Evolutionary conservation across 106 monocot genomes (phyloP).

Genomic region (Cymbidium sinense): DNA sequence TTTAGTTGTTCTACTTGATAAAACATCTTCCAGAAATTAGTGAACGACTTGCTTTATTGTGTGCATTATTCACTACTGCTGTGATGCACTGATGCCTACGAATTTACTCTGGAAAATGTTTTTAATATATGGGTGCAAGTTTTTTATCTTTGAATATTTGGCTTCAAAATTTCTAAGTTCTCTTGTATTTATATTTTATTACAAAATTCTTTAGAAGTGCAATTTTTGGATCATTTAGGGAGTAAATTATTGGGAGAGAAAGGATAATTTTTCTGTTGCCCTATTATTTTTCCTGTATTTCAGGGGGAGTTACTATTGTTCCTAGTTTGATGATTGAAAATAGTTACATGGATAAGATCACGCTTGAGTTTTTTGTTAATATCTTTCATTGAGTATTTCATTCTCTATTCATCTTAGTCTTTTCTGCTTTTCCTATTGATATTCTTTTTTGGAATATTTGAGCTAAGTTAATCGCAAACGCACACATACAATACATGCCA

Average conservation of each 20-base stretch:
- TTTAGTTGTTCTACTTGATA: neutral
- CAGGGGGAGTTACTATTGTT: too few species aligned
- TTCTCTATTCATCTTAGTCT: too few species aligned
- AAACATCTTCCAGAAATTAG: neutral
- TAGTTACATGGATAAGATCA: neutral
- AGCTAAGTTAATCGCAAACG: too few species aligned
- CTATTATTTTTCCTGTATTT: too few species aligned
- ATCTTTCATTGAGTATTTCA: neutral
- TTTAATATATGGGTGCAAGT: neutral
- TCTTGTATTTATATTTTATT: neutral
- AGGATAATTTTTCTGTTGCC: too few species aligned
- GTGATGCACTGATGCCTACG: neutral
- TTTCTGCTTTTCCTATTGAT: too few species aligned
- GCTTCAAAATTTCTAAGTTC: neutral
- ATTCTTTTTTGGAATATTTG: too few species aligned
- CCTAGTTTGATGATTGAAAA: neutral
- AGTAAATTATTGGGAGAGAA: too few species aligned
- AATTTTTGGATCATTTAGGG: too few species aligned
- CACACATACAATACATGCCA: too few species aligned
- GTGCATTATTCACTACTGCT: neutral
- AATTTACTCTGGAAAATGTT: neutral
- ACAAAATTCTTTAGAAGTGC: neutral
- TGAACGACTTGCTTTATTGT: neutral
- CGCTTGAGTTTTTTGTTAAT: neutral
- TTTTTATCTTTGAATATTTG: neutral